phyloP scores from a whole-genome alignment of 306 rosid genomes.

The Cyclanthera cordifolia region DNA sequence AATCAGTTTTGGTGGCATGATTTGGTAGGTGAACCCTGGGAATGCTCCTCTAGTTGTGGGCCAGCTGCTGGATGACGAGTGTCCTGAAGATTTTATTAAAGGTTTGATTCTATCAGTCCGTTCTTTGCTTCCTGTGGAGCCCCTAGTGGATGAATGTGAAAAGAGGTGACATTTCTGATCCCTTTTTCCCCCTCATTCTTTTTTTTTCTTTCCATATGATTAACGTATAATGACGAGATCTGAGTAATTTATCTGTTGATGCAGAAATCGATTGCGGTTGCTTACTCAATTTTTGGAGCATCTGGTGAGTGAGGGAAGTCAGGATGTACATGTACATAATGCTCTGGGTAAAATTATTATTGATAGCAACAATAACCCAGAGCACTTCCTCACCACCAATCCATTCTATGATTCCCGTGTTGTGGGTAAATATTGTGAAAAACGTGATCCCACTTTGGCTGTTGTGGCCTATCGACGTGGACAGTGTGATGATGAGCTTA shows the following conservation, averaged over 20 bases:
- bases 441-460: conserved; percentile 96
- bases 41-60: conserved; percentile 99
- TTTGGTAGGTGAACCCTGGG: conserved; percentile 83
- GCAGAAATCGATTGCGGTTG: conserved; percentile 92
- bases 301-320: conserved; percentile 99
- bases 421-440: conserved; percentile 98
- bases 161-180: conserved; percentile 51
- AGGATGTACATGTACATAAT: conserved; percentile 94
- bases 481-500: conserved; percentile 96
- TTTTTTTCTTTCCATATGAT: conserved; percentile 9
- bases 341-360: conserved; percentile 97
- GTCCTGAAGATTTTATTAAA: conserved; percentile 97
- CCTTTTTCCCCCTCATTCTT: not conserved
- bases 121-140: conserved; percentile 97
- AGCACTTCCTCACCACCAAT: conserved; percentile 96
- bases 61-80: conserved; percentile 94
- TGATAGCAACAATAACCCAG: conserved; percentile 97
- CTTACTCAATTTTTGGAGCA: conserved; percentile 97
- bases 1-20: not conserved
- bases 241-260: conserved; percentile 16
- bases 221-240: not conserved
- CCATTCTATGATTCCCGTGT: conserved; percentile 98
- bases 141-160: conserved; percentile 95
- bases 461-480: conserved; percentile 97
- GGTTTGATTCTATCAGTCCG: conserved; percentile 97